Evolutionary conservation across 2,329 filamentous ascomycete genomes (phyloP).

Genomic region (Colletotrichum coccodes): DNA sequence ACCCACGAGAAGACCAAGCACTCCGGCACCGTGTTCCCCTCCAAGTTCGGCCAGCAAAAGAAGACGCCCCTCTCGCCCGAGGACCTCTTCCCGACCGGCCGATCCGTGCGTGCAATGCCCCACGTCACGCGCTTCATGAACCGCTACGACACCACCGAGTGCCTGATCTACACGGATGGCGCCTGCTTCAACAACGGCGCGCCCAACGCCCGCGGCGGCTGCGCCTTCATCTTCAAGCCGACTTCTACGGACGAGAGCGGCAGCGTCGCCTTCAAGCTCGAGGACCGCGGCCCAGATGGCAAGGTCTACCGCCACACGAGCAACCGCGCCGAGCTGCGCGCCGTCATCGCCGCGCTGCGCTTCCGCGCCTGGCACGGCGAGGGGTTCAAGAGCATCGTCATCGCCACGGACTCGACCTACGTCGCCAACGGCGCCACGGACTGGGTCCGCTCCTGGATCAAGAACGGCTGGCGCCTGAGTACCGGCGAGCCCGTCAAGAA

Average conservation of each 20-base stretch:
- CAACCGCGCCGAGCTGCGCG: constrained; percentile 66
- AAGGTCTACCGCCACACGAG: constrained; percentile 51
- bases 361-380: constrained; percentile 55
- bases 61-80: constrained; percentile 30
- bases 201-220: constrained; percentile 49
- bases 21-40: constrained; percentile 39
- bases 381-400: constrained; percentile 52
- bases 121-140: constrained; percentile 42
- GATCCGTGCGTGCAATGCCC: not conserved
- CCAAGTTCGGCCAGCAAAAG: constrained; percentile 42
- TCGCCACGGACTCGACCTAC: constrained; percentile 66
- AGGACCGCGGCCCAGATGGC: constrained; percentile 53
- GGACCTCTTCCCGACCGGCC: constrained; percentile 39
- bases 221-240: constrained; percentile 46
- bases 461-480: constrained; percentile 54
- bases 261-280: constrained; percentile 47
- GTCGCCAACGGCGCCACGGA: constrained; percentile 56
- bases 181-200: constrained; percentile 55
- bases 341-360: constrained; percentile 60
- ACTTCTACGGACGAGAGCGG: constrained; percentile 5
- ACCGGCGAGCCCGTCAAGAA: constrained; percentile 54
- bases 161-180: constrained; percentile 58
- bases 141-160: constrained; percentile 38
- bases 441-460: constrained; percentile 54
- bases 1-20: not conserved